Conservation (phyloP, 768 basidiomycete genomes). For the Naematelia aurantialba region DNA sequence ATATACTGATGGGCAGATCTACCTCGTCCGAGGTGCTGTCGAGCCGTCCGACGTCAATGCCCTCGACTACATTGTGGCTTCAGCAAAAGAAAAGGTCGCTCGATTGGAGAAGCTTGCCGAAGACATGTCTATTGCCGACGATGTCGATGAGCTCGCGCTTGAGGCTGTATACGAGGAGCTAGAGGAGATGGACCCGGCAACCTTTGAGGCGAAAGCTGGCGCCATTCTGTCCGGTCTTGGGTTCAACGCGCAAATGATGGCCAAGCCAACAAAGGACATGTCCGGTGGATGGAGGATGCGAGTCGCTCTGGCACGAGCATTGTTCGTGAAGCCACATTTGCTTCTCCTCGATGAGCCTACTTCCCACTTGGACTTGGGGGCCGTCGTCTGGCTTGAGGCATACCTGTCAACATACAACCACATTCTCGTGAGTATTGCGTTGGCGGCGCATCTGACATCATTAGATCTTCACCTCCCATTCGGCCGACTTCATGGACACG, state of each 20-base stretch:
- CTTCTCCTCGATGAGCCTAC: constrained; percentile 79
- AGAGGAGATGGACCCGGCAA: constrained; percentile 91
- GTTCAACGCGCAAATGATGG: constrained; percentile 87
- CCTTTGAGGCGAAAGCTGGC: constrained; percentile 93
- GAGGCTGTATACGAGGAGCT: constrained; percentile 91
- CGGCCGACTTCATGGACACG: constrained; percentile 98
- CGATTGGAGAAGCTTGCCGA: constrained; percentile 90
- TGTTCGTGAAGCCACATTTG: constrained; percentile 95
- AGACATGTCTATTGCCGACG: constrained; percentile 82
- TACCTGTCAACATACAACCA: constrained; percentile 98
- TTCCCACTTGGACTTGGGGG: constrained; percentile 84
- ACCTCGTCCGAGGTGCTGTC: constrained; percentile 91
- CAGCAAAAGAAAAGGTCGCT: constrained; percentile 88
- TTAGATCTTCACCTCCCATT: constrained; percentile 67
- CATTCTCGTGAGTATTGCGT: constrained; percentile 61
- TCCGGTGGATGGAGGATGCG: constrained; percentile 99
- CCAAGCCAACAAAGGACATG: constrained; percentile 96
- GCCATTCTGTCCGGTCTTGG: constrained; percentile 97
- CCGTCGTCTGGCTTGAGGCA: constrained; percentile 98
- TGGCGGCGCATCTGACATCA: constrained; percentile 49
- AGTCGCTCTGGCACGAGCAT: constrained; percentile 88
- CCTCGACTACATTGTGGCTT: constrained; percentile 92
- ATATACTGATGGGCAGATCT: constrained; percentile 58
- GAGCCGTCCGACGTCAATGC: constrained; percentile 94
- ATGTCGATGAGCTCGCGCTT: constrained; percentile 80